Base-by-base conservation (phyloP, 2,329 filamentous ascomycete genomes). In the Colletotrichum theobromicola region DNA sequence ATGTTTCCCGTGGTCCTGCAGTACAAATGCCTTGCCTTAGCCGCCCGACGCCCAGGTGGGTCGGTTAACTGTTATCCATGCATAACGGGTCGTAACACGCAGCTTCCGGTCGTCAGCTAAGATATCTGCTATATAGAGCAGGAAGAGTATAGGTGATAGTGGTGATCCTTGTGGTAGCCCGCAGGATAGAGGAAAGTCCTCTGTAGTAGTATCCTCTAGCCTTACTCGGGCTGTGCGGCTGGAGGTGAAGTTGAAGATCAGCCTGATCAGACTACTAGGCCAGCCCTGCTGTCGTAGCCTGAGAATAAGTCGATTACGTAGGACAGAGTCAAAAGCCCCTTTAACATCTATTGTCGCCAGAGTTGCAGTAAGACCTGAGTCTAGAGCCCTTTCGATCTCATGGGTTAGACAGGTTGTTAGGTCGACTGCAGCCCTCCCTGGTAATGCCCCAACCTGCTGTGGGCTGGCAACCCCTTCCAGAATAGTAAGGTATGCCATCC, bases 291-390 rank as follows among this genome's bases (percentile, higher is more conserved):
- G 13, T 5, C 13, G 21, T 68, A 74, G 63, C 32, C 67, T 15
- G 13, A 60, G 3, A 15, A 76, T 37, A 5, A 76, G 64, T 10
- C 58, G 18, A 7, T 67, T 65, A 5, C 21, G 5, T 5, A 76
- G 72, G 24, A 72, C 26, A 2, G 72, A 60, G 60, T 76, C 37
- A 35, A 76, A 76, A 2, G 68, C 72, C 28, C 72, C 72, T 26
- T 75, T 28, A 12, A 76, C 60, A 32, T 75, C 68, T n/a, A 75
- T 34, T 34, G 12, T 34, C 4, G 12, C 32, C 6, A 34, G 32
- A 1, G 32, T 34, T 4, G 32, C 32, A 4, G 32, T 34, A 34
- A 34, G 32, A 37, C 4, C 18, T 50, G 3, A 3, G 2, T 50
- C 42, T 21, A 34, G 32, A 34, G 32, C 32, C 32, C 32, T 34